A percentile compares a stretch with the other conserved stretches of the same genome.
phyloP scores from a whole-genome alignment of 1,284 basidiomycete species.

The Irpex rosettiformis region DNA sequence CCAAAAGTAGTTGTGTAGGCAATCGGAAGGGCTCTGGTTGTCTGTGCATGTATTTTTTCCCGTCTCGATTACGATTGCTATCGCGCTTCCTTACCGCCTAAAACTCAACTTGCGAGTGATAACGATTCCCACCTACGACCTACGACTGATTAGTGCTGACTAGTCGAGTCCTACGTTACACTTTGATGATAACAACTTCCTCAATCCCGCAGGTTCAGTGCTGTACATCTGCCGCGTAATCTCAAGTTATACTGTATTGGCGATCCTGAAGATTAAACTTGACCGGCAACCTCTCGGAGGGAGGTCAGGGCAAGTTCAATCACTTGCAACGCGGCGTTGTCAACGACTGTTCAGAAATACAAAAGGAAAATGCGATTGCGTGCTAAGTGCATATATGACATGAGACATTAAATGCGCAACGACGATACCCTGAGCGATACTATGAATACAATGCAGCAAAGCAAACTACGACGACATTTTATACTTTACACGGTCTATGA shows the following conservation, averaged over 20 bases:
- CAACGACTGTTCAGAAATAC: neutral
- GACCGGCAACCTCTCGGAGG: too few relatives aligned
- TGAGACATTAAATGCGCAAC: constrained; percentile 11
- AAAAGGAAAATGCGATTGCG: constrained; percentile 9
- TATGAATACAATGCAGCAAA: constrained; percentile 11
- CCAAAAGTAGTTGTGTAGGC: constrained; percentile 54
- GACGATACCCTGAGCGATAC: constrained; percentile 12
- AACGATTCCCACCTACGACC: neutral
- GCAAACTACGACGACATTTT: constrained; percentile 4
- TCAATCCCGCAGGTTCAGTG: neutral
- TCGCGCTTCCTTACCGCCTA: neutral
- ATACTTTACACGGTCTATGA: neutral
- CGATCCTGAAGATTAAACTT: too few relatives aligned
- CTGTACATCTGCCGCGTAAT: too few relatives aligned
- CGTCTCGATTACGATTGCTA: constrained; percentile 5
- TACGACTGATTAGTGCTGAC: too few relatives aligned
- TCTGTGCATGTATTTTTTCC: constrained; percentile 12
- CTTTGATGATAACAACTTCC: neutral
- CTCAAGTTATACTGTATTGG: too few relatives aligned
- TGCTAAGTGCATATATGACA: constrained; percentile 1
- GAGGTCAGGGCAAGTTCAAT: too few relatives aligned
- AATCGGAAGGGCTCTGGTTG: constrained; percentile 17
- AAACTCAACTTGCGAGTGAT: neutral
- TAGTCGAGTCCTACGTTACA: too few relatives aligned
- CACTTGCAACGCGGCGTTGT: too few relatives aligned